Evolutionary conservation across 768 basidiomycete species (phyloP).

Genomic region (Boletus vinaceobasis): DNA sequence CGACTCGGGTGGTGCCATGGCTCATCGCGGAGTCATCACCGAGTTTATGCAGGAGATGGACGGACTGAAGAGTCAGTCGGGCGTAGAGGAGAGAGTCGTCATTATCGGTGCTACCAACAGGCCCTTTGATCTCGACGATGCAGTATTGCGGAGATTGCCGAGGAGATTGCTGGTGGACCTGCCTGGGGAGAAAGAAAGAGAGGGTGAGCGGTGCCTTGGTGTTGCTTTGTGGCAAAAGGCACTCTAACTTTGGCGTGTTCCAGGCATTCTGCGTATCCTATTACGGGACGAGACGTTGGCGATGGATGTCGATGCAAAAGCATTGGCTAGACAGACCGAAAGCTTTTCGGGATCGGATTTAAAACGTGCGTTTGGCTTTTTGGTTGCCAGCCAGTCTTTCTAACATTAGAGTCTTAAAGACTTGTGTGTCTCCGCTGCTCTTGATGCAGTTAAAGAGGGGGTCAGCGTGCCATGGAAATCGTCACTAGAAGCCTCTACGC

Average conservation of each 20-base stretch:
- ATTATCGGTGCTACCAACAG: conserved; percentile 94
- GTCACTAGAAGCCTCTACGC: conserved; percentile 3
- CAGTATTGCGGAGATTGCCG: conserved; percentile 84
- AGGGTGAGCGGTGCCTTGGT: conserved; percentile 50
- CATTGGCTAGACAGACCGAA: conserved; percentile 69
- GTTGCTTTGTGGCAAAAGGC: background rate
- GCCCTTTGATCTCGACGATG: conserved; percentile 88
- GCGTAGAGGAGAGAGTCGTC: conserved; percentile 73
- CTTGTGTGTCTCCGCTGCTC: conserved; percentile 86
- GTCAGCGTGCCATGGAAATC: conserved; percentile 75
- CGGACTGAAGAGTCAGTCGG: conserved; percentile 60
- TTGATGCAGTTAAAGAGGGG: conserved; percentile 86
- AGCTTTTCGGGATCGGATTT: conserved; percentile 93
- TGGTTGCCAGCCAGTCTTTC: background rate
- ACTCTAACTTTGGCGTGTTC: conserved; percentile 3
- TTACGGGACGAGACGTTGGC: conserved; percentile 76
- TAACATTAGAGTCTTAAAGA: conserved; percentile 45
- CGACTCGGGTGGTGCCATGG: conserved; percentile 74
- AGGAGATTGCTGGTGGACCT: conserved; percentile 85
- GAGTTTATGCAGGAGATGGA: conserved; percentile 99
- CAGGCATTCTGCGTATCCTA: conserved; percentile 86
- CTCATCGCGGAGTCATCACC: conserved; percentile 84
- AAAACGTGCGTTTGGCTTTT: conserved; percentile 62
- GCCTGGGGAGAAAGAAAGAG: conserved; percentile 80
- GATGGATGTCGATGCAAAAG: conserved; percentile 56